Base-by-base conservation (phyloP, 1,284 basidiomycete genomes). In the Schizophyllum commune region DNA sequence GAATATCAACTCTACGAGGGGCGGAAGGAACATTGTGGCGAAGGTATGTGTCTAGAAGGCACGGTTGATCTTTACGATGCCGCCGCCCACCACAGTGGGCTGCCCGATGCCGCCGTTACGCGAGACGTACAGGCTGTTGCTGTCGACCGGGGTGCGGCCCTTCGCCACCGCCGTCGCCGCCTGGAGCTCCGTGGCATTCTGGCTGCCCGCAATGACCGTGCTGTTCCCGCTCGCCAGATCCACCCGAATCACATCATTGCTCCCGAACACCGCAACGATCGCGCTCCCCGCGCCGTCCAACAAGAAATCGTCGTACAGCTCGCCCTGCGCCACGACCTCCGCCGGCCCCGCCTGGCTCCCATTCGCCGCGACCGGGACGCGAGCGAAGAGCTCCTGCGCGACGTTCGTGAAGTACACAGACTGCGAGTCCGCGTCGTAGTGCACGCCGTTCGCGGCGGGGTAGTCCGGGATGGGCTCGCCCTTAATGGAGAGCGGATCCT, bases 381-480 rank as follows among this genome's bases (percentile, higher is more conserved):
- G 59, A 55, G 55, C 59, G 47, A 60, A 56, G 59, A 60, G 34
- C 51, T 55, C 55, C 51, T 15, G 55, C 19, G 9, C 56, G 51
- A 56, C 52, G 59, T 60, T 60, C 55, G 57, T 60, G 55, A 60
- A 60, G 47, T 60, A 60, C 54, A 60, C 55, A 39, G 56, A 60
- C 55, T 60, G 39, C 39, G 39, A 13, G 4, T 11, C 39, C 13
- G 39, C 39, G 39, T 47, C 55, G 47, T 56, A 55, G 59, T 60
- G 59, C 56, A 60, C 55, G 57, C 59, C 55, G 55, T 56, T 53
- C 59, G 55, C 59, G 47, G 56, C 52, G 52, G 57, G 54, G 20
- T 51, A 55, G 52, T 60, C 59, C 52, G 55, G 55, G 59, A 57
- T 51, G 55, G 59, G 59, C 47, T 55, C 56, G 59, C 56, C 59